Evolutionary conservation across 345 rosid species (phyloP).

Genomic region (Kandelia obovata): DNA sequence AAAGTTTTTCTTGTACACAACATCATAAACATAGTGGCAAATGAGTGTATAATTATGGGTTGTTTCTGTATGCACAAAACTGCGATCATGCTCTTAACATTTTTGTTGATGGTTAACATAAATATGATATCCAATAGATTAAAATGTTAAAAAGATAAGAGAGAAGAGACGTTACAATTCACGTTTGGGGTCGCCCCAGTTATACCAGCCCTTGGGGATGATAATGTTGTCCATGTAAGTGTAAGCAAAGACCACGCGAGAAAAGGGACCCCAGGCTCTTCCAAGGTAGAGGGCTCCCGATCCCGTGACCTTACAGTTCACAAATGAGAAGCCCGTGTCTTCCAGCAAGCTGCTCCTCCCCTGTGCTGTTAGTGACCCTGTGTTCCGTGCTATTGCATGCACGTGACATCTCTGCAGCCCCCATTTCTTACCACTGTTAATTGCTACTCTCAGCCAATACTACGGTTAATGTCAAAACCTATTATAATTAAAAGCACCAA

Average conservation of each 20-base stretch:
- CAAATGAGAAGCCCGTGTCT: conserved; percentile 97
- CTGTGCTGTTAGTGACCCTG: conserved; percentile 81
- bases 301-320: conserved; percentile 92
- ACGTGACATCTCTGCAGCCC: conserved; percentile 67
- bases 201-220: conserved; percentile 91
- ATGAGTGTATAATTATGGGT: too few species aligned
- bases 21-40: too few species aligned
- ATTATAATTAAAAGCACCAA: too few species aligned
- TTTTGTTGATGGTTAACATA: background rate
- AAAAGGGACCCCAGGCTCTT: conserved; percentile 98
- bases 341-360: conserved; percentile 70
- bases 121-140: background rate
- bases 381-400: conserved; percentile 68
- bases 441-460: background rate
- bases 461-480: too few species aligned
- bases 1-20: too few species aligned
- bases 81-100: too few species aligned
- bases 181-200: conserved; percentile 94
- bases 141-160: background rate
- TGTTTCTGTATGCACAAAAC: too few species aligned
- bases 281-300: conserved; percentile 92
- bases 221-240: conserved; percentile 94
- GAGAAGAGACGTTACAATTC: conserved; percentile 53
- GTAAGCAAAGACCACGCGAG: conserved; percentile 92
- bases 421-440: background rate